Base-by-base conservation (phyloP, 129 eudicot genomes). In the Tanacetum coccineum region DNA sequence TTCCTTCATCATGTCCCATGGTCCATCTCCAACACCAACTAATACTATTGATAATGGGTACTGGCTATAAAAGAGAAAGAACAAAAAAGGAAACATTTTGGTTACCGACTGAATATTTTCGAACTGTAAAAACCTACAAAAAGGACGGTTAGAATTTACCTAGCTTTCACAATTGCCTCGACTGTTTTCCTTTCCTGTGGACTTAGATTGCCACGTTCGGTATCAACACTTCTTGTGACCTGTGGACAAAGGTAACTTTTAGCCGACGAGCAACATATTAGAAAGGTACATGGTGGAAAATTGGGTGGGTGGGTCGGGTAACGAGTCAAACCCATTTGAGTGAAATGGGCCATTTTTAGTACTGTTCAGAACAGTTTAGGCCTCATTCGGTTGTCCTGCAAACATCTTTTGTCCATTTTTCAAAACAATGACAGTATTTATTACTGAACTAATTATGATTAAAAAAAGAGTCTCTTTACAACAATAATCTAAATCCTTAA, bases 1-100 rank as follows among this genome's bases (percentile, higher is more conserved):
- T 68, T 92, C 96, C 72, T 76, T 88, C 98, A 92, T 92, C 89
- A 81, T 92, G 78, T 91, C 98, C 98, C 98, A 91, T n/a, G 97
- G 96, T 67, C 97, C 95, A 79, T 91, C 97, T 66, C 98, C 98
- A 68, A 88, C 98, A 67, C 98, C 98, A 72, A 92, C 98, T 73
- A 92, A 71, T 13, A 92, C 75, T 53, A 92, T 92, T 52, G 98
- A 92, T 66, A 92, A 83, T 0, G 98, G 95, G 60, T 92, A 92
- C 69, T 92, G 83, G 59, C 95, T 88, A 82, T 28, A 72, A 62
- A 42, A 70, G 13, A 26, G 8, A 51, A 19, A 45, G 73, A 18
- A 3, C 51, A 55, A 50, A 66, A 11, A 55, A n/a, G n/a, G n/a
- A 9, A 36, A 36, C 40, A 63, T 28, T 71, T 40, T 36, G 47